Evolutionary conservation across 345 rosid genomes (phyloP), one percentile per base, ranked within the genome.

Genomic region (Salix viminalis): DNA sequence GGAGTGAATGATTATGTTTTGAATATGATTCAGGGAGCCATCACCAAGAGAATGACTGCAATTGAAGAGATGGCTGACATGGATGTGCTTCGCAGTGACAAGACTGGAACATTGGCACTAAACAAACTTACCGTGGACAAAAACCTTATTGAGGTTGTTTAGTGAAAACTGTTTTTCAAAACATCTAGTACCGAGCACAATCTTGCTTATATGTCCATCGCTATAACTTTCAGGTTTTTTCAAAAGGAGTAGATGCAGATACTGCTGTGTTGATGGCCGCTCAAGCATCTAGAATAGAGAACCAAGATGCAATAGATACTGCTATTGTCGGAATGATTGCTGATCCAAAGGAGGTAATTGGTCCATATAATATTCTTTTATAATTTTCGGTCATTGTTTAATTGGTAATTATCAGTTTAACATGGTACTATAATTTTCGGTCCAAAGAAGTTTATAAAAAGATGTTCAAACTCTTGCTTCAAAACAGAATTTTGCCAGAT

Each of bases 51-150:
- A 86, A 96, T 96, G 99, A 96, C 99, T 65, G 98, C 98, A 39
- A 96, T 96, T 65, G 99, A 96, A 82, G 99, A 93, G 85, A 96
- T 96, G 99, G 99, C 99, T 23, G 99, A 98, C 83, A 95, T 95
- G 99, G 99, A 95, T 79, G 99, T 95, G 78, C 97, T 95, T 77
- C 93, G 98, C 85, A 93, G 99, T 79, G 98, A 96, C 87, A 96
- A 96, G 86, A 96, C 99, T 3, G 98, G 99, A 75, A 93, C 99
- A n/a, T 81, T 96, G 84, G 93, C 99, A 16, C 79, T 96, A 86
- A 96, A 96, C 89, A 93, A 88, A 75, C 98, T 96, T 61, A 89
- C 99, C 4, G 98, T 96, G 12, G 99, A 96, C 87, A 96, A 91
- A 76, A 96, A 88, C 84, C 97, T 96, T 36, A 71, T 96, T n/a